Evolutionary conservation across 2,329 filamentous ascomycete genomes (phyloP).

Genomic region (Didymellaceae sp.): DNA sequence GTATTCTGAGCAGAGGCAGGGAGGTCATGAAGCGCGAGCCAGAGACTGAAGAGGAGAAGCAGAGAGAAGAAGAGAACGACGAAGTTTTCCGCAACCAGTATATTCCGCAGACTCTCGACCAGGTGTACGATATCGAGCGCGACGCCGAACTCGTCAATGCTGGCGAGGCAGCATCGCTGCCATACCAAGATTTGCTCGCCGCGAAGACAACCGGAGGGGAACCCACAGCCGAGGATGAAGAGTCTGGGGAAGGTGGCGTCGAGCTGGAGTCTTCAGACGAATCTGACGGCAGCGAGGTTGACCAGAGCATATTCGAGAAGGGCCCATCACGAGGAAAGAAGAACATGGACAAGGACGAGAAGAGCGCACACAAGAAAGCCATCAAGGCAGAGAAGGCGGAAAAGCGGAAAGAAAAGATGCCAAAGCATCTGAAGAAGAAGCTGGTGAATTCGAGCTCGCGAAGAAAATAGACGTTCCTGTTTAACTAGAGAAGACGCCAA

Average conservation of each 20-base stretch:
- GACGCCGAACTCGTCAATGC: conserved; percentile 79
- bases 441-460: conserved; percentile 69
- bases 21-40: conserved; percentile 68
- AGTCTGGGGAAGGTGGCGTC: conserved; percentile 2
- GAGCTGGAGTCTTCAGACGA: conserved; percentile 24
- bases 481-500: not conserved
- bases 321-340: conserved; percentile 50
- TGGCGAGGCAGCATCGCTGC: conserved; percentile 76
- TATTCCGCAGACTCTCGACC: conserved; percentile 92
- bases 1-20: conserved; percentile 68
- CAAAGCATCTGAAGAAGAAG: conserved; percentile 94
- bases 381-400: conserved; percentile 97
- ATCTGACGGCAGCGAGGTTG: conserved; percentile 34
- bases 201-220: conserved; percentile 63
- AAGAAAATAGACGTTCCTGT: conserved; percentile 59
- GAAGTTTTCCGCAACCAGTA: conserved; percentile 96
- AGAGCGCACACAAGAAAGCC: conserved; percentile 84
- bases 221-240: not conserved
- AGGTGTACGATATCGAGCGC: conserved; percentile 95
- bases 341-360: conserved; percentile 90
- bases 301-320: conserved; percentile 45
- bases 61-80: conserved; percentile 72
- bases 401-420: conserved; percentile 93
- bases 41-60: conserved; percentile 57
- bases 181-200: conserved; percentile 86